phyloP scores from a whole-genome alignment of 176 grass and related monocot species.

The Panicum miliaceum region DNA sequence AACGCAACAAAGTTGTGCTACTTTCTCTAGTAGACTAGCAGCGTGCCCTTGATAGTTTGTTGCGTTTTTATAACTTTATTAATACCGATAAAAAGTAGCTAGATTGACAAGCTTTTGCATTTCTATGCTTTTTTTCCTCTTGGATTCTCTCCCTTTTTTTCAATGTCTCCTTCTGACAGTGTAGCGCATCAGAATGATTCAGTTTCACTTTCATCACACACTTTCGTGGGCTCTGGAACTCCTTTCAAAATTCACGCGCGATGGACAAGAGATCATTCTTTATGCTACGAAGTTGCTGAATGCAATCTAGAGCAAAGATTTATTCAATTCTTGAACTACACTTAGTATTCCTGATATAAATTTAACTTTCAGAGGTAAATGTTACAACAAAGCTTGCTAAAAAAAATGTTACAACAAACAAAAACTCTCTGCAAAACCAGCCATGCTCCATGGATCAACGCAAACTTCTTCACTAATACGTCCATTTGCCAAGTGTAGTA shows the following conservation, averaged over 20 bases:
- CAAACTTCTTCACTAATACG: background rate
- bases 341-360: background rate
- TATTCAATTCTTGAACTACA: background rate
- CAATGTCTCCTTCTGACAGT: background rate
- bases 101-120: background rate
- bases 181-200: background rate
- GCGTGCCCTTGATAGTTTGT: background rate
- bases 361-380: background rate
- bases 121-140: background rate
- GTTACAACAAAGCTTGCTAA: too few relatives aligned
- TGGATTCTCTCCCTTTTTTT: background rate
- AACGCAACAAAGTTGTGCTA: background rate
- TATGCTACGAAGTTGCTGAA: background rate
- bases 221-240: background rate
- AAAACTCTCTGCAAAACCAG: background rate
- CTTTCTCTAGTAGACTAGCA: background rate
- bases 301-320: background rate
- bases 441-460: background rate
- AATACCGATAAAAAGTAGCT: background rate
- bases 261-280: background rate
- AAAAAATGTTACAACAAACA: background rate
- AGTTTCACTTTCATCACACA: conserved; percentile 9
- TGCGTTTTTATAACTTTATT: background rate
- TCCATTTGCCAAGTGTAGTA: background rate
- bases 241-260: background rate